phyloP scores from a whole-genome alignment of 2,329 filamentous ascomycete genomes.

The Aspergillus pseudoterreus region DNA sequence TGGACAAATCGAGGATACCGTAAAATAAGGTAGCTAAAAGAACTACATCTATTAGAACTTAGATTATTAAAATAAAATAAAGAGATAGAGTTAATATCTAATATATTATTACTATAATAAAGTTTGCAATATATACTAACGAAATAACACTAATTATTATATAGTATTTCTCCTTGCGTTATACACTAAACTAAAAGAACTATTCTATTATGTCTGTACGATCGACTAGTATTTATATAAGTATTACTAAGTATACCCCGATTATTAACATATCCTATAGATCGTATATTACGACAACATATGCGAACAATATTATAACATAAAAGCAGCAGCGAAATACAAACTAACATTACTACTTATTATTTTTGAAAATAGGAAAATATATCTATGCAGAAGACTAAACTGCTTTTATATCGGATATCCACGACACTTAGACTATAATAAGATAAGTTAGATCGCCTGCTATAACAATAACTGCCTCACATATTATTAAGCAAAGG shows the following conservation, averaged over 20 bases:
- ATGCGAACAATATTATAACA: too few relatives aligned
- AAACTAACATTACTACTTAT: too few relatives aligned
- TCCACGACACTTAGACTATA: not conserved
- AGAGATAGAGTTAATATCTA: not conserved
- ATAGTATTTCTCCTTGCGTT: not conserved
- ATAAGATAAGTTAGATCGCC: not conserved
- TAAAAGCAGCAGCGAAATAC: too few relatives aligned
- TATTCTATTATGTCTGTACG: not conserved
- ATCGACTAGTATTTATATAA: not conserved
- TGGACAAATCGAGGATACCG: too few relatives aligned
- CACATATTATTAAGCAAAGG: not conserved
- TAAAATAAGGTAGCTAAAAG: too few relatives aligned
- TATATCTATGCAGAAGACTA: too few relatives aligned
- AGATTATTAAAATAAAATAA: too few relatives aligned
- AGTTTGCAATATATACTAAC: not conserved
- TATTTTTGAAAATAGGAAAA: too few relatives aligned
- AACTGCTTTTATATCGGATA: not conserved
- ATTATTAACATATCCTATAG: not conserved
- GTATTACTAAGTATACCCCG: not conserved
- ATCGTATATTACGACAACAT: not conserved
- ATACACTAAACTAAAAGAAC: not conserved
- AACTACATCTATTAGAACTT: too few relatives aligned
- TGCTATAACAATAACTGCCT: not conserved
- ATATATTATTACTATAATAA: not conserved
- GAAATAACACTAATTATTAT: not conserved